Evolutionary conservation across 176 grass and related monocot species (phyloP).

Genomic region (Cenchrus purpureus): DNA sequence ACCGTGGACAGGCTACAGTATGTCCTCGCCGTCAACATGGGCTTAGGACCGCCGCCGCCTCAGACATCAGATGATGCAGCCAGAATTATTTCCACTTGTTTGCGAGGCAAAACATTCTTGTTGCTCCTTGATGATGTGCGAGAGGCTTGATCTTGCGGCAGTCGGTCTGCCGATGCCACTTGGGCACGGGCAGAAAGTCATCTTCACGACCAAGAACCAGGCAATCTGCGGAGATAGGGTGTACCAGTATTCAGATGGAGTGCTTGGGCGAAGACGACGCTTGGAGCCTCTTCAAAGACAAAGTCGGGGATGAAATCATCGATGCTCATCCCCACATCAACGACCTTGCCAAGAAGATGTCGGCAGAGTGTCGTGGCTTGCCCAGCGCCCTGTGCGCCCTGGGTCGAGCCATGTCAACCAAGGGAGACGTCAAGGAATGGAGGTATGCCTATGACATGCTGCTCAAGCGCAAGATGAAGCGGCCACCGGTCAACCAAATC

Average conservation of each 20-base stretch:
- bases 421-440: neutral
- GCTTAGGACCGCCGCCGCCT: neutral
- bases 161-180: neutral
- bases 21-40: neutral
- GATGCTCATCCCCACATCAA: neutral
- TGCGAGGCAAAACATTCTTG: neutral
- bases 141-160: neutral
- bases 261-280: neutral
- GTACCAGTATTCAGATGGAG: neutral
- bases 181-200: neutral
- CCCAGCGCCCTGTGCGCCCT: neutral
- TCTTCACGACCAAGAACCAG: neutral
- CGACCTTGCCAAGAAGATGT: neutral
- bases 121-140: neutral
- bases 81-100: neutral
- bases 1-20: rapidly evolving
- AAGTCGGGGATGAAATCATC: neutral
- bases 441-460: neutral
- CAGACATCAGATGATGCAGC: neutral
- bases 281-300: neutral
- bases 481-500: neutral
- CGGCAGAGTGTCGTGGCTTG: neutral
- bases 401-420: neutral
- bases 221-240: neutral
- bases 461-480: neutral